These are phyloP conservation scores for Monosporozyma solicola DNA, from an alignment of 805 yeast genomes.

Conservation along the genomic window DNA sequence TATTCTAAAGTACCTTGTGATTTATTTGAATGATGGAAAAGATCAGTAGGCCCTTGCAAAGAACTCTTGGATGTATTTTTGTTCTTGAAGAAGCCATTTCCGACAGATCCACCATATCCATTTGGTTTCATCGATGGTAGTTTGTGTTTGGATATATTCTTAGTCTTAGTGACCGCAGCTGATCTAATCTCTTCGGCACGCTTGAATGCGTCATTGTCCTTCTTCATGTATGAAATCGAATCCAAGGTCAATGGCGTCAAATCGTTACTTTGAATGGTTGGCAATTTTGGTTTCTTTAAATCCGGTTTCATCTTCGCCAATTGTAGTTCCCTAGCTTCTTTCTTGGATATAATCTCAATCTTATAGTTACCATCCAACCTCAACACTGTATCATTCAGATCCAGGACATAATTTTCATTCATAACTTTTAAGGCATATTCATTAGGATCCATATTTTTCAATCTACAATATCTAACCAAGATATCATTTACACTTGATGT, in stretches of 20 bases:
- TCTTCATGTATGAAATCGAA: slow-evolving; percentile 17
- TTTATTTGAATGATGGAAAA: slow-evolving; percentile 11
- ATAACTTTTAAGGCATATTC: slow-evolving; percentile 31
- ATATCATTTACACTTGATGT: slow-evolving; percentile 33
- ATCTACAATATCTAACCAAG: slow-evolving; percentile 28
- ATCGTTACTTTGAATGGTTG: slow-evolving; percentile 29
- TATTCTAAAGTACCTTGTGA: slow-evolving; percentile 11
- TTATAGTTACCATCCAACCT: slow-evolving; percentile 34
- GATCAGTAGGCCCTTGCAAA: slow-evolving; percentile 15
- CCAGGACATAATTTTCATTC: slow-evolving; percentile 26
- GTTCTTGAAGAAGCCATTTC: slow-evolving; percentile 26
- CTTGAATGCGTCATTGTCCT: slow-evolving; percentile 3
- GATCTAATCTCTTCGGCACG: slow-evolving; percentile 3
- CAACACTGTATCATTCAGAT: slow-evolving; percentile 34
- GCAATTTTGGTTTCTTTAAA: slow-evolving; percentile 23
- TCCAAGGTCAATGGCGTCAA: slow-evolving; percentile 28
- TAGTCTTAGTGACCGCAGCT: slow-evolving; percentile 5
- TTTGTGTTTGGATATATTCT: slow-evolving; percentile 9
- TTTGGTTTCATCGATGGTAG: not conserved
- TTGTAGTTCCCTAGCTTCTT: slow-evolving; percentile 32
- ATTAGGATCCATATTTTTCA: slow-evolving; percentile 30
- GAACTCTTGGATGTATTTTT: slow-evolving; percentile 30
- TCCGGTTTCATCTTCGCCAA: slow-evolving; percentile 27
- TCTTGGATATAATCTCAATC: slow-evolving; percentile 37
- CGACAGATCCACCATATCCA: slow-evolving; percentile 4